Base-by-base conservation (phyloP, 176 grass and related monocot species). In the Rhynchospora tenuis region DNA sequence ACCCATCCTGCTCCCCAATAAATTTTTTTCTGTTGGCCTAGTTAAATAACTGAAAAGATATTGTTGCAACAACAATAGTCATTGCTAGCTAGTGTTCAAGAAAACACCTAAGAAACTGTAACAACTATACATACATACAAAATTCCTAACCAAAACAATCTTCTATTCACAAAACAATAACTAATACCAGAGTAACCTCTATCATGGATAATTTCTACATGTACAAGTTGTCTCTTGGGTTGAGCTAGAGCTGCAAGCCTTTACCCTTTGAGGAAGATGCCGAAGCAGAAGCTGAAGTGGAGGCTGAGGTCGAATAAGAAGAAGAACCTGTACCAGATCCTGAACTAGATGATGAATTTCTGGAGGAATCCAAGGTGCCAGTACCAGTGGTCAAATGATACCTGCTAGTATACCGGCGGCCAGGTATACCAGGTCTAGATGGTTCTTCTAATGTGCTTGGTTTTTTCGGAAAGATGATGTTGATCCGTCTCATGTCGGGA, bases 401-500 rank as follows among this genome's bases (percentile, higher is more conserved):
- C 66, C 79, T 76, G 27, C 46, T 59, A 28, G 19, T 46, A 58
- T 82, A 87, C 45, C 89, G 84, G 6, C 59, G 45, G 14, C 85
- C 74, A 7, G 81, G 74, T n/a, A 68, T 55, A 10, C 85, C 89
- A n/a, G 89, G 89, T 83, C 66, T 66, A 9, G 66, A 81, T 19
- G 89, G 85, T 29, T 87, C 85, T 16, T 87, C 85, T 22, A 90
- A 20, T 6, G 22, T 55, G n/a, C 54, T 84, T n/a, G 57, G 85
- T 61, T 69, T 84, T 23, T 81, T 87, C 6, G 85, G 84, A 27
- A 90, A 65, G 13, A 74, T 81, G 1, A 90, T 64, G 12, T 51
- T 58, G 23, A 87, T 64, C 15, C 75, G 51, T 68, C 79, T 90
- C 88, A 90, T 90, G 74, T 90, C 81, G 0, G 81, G 88, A 23